Base-by-base conservation (phyloP, 2,329 filamentous ascomycete species). In the Aspergillus fructus region DNA sequence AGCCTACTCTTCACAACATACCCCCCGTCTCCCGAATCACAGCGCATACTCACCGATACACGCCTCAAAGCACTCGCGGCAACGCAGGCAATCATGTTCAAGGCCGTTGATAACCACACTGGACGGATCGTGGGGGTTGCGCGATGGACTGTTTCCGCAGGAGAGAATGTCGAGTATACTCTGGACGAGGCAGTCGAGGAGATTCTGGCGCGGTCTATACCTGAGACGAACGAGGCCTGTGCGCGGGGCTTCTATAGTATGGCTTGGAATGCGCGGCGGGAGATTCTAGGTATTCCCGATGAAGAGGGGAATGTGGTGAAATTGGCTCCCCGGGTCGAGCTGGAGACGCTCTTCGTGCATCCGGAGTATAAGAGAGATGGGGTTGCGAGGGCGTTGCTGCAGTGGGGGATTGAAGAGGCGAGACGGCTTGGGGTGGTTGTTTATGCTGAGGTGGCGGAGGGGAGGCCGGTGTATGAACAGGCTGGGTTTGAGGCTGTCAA, bases 401-500 rank as follows among this genome's bases (percentile, higher is more conserved):
- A 34, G 21, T 55, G 42, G 49, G 46, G 49, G 5, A 21, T 55
- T 12, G 11, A 19, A 11, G 55, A 58, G 47, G 55, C 58, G 23
- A 46, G 54, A 42, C 24, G 21, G 15, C 24, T 54, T 23, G 27
- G 40, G 0, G 9, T 57, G 12, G 12, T 37, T 1, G 15, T 45
- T 7, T 59, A 57, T 46, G 37, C 59, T 23, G 56, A 61, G 50
- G 57, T 51, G n/a, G 59, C 53, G 21, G 34, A 49, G 3, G 59
- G 56, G n/a, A 49, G 27, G 47, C 50, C 47, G 21, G 5, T 59
- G 12, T 59, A 61, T 55, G 51, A 53, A 30, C 27, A n/a, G 17
- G 23, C 27, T 15, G 59, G 79, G 11, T 57, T 61, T 40, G 47
- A 48, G 17, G 19, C 11, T 13, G 21, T 56, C 3, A 47, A 12